Conservation (phyloP, 163 green algal genomes). For the Chlamydomonas reinhardtii region DNA sequence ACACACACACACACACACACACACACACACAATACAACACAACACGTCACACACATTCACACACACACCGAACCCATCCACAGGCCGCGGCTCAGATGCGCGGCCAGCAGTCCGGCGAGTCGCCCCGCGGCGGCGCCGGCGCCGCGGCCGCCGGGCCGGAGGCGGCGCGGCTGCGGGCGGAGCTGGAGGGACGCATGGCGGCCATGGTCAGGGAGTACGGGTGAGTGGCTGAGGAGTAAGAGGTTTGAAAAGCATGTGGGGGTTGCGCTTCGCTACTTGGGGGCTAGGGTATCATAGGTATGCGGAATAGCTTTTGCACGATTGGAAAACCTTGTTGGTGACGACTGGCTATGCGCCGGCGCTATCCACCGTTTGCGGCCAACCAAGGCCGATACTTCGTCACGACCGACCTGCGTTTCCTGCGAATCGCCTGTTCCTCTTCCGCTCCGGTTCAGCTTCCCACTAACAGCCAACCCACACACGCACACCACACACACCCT, state of each 20-base stretch:
- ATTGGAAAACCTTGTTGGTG: no score
- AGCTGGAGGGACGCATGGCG: conserved; percentile 43
- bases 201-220: conserved; percentile 24
- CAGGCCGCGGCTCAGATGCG: background rate
- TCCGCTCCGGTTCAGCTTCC: background rate
- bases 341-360: no score
- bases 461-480: background rate
- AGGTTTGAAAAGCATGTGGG: no score
- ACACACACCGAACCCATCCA: no score
- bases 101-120: background rate
- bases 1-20: background rate
- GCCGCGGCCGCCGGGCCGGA: background rate
- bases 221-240: background rate
- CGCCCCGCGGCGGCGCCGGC: no score
- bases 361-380: no score
- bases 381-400: no score
- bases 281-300: no score
- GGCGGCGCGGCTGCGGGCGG: background rate
- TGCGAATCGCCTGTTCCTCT: no score
- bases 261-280: no score
- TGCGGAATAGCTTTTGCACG: no score
- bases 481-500: background rate
- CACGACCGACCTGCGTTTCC: no score
- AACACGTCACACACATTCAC: background rate
- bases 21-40: background rate